Conservation (phyloP, 345 rosid genomes). For the Lenwebbia sp. region DNA sequence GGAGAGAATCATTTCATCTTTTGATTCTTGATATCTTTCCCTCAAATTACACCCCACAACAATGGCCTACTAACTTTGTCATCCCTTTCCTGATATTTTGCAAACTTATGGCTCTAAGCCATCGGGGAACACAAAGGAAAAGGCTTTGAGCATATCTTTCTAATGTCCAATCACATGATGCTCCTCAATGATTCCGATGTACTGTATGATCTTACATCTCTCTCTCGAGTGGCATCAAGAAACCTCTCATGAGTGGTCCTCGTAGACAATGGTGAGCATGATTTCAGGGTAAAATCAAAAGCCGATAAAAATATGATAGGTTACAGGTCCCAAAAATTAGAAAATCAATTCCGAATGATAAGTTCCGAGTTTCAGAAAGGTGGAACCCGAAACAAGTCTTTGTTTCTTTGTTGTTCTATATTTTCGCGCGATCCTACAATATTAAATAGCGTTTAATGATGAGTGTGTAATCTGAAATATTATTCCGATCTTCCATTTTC, state of each 20-base stretch:
- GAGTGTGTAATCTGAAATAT: no score
- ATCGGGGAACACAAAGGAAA: not conserved
- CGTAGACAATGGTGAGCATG: no score
- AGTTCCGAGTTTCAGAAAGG: no score
- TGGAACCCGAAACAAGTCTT: no score
- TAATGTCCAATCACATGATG: not conserved
- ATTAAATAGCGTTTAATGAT: no score
- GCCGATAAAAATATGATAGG: rapidly evolving
- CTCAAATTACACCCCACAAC: not conserved
- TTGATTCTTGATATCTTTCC: not conserved
- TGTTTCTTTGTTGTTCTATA: no score
- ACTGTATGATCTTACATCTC: not conserved
- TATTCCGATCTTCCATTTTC: no score
- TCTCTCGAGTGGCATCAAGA: not conserved
- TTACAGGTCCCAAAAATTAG: no score
- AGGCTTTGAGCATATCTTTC: not conserved
- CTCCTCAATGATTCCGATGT: not conserved
- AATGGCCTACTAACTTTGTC: not conserved
- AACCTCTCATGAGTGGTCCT: not conserved
- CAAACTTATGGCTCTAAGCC: not conserved
- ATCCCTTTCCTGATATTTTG: not conserved
- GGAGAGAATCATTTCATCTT: not conserved
- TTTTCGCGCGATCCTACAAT: no score
- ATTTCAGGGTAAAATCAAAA: no score
- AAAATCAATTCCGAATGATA: no score